These are phyloP conservation scores for Teratosphaeria epicoccoides DNA, from an alignment of 2,329 filamentous ascomycete genomes.

Conservation along the genomic window DNA sequence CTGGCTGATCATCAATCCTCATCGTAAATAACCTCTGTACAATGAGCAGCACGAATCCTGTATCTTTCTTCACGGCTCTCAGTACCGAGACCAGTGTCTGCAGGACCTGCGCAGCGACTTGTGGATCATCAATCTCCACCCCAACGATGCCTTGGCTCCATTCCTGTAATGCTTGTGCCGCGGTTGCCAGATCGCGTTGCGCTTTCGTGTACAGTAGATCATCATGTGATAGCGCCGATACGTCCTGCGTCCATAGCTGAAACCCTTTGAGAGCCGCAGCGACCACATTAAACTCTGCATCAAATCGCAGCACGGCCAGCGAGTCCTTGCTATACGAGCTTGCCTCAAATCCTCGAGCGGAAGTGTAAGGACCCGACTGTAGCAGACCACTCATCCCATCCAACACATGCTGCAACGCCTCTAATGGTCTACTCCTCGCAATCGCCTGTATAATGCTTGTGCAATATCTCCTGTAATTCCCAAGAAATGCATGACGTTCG, in stretches of 20 bases:
- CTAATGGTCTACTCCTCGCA: constrained; percentile 67
- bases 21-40: constrained; percentile 84
- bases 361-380: constrained; percentile 59
- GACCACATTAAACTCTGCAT: constrained; percentile 81
- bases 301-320: constrained; percentile 63
- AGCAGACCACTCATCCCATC: constrained; percentile 63
- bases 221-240: constrained; percentile 29
- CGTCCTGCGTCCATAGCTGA: constrained; percentile 54
- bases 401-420: constrained; percentile 83
- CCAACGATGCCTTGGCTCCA: constrained; percentile 65
- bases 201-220: constrained; percentile 39
- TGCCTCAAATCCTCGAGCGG: constrained; percentile 51
- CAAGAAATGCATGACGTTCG: constrained; percentile 86
- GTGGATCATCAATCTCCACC: constrained; percentile 52
- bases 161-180: constrained; percentile 33
- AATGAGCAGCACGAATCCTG: constrained; percentile 69
- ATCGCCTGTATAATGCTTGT: constrained; percentile 78
- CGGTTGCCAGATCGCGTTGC: constrained; percentile 51
- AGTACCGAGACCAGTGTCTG: constrained; percentile 22
- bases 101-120: constrained; percentile 22
- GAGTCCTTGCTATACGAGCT: constrained; percentile 52
- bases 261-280: constrained; percentile 84
- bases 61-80: constrained; percentile 14
- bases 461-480: constrained; percentile 89
- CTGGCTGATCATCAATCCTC: constrained; percentile 61